Base-by-base conservation (phyloP, 2,329 filamentous ascomycete genomes). In the Teratosphaeria destructans region DNA sequence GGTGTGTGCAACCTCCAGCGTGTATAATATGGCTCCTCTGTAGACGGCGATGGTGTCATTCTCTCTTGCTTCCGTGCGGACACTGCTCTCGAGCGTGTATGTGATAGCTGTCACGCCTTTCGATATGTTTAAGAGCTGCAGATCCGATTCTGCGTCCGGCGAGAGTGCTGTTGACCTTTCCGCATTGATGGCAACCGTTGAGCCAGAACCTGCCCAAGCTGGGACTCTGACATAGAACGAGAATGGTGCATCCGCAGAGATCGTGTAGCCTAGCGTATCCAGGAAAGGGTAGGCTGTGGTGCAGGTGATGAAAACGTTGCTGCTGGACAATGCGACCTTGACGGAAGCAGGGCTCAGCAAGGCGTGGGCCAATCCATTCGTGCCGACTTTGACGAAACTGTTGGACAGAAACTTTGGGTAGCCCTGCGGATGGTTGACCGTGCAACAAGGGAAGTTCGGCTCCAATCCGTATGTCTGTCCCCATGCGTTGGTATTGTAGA, bases 371-470 rank as follows among this genome's bases (percentile, higher is more conserved):
- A 84, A 64, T 2, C 78, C 78, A n/a, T 72, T 70, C 2, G 72
- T 65, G 3, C 76, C 77, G 3, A 74, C 67, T 10, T 65, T 66
- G 5, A 78, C 75, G 70, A 76, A 84, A 60, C 76, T 77, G 59
- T 76, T 73, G 10, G 79, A 75, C 0, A 81, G 66, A 59, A 81
- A 83, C 63, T 84, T 84, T 0, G 82, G 81, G 61, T 79, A 82
- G 8, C 79, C 82, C 64, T 83, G 81, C 1, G 77, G 78, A 63
- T 83, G 80, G 60, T 84, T 84, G 60, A 84, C 82, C 1, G 81
- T 82, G 64, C 82, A 84, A 69, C 81, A 84, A 1, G 78, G 78
- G 56, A 76, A 82, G 37, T 80, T 75, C 2, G 79, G 78, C 59
- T 82, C 80, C 14, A 82, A 70, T 1, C 80, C 81, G 65, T 79